Conservation (phyloP, 2,329 filamentous ascomycete species). For the Calonectria honghensis region DNA sequence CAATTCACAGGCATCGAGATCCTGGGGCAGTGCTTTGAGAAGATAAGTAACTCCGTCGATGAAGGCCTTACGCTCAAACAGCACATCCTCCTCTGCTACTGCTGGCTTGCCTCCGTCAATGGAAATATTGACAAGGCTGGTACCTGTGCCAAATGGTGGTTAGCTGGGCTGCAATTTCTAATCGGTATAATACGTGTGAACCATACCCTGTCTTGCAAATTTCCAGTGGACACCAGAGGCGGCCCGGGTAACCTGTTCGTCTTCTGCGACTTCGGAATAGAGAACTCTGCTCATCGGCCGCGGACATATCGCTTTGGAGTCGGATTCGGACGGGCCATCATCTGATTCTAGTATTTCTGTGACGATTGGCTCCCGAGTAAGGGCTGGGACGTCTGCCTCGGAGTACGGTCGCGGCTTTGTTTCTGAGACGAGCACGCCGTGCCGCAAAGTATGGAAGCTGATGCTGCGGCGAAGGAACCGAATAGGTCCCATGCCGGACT, state of each 20-base stretch:
- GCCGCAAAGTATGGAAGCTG: constrained; percentile 56
- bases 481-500: constrained; percentile 70
- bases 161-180: not conserved
- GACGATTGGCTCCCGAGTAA: constrained; percentile 40
- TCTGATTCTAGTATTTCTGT: constrained; percentile 43
- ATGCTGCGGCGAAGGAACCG: constrained; percentile 68
- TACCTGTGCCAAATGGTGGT: constrained; percentile 44
- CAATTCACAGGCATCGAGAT: constrained; percentile 74
- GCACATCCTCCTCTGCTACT: constrained; percentile 48
- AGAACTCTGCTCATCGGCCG: constrained; percentile 53
- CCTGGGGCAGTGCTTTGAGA: constrained; percentile 75
- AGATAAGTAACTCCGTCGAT: constrained; percentile 79
- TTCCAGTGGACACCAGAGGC: constrained; percentile 59
- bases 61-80: constrained; percentile 75
- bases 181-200: not conserved
- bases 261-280: constrained; percentile 50
- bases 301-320: constrained; percentile 34
- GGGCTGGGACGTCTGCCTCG: constrained; percentile 44
- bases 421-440: constrained; percentile 40
- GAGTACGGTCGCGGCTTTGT: constrained; percentile 48
- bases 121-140: constrained; percentile 55
- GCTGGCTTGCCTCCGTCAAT: constrained; percentile 54
- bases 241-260: constrained; percentile 51
- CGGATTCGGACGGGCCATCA: constrained; percentile 19
- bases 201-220: constrained; percentile 58